Evolutionary conservation across 306 rosid genomes (phyloP).

Genomic region (Dalbergia cochinchinensis): DNA sequence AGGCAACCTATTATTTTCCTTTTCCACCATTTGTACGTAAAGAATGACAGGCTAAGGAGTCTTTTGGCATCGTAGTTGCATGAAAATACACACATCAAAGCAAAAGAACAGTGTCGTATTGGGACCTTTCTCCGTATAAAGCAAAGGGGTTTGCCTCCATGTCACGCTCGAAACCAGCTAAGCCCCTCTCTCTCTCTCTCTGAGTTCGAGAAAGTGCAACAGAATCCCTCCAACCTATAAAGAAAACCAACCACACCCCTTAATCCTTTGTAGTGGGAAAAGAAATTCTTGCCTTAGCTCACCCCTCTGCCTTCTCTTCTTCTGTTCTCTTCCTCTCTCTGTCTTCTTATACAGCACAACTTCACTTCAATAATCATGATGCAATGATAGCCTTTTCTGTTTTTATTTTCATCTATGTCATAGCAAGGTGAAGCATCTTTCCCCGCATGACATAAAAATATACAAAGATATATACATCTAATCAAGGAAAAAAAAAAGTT

Average conservation of each 20-base stretch:
- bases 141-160: constrained; percentile 69
- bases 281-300: constrained; percentile 42
- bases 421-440: constrained; percentile 39
- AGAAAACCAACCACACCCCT: constrained; percentile 72
- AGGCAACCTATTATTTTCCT: constrained; percentile 53
- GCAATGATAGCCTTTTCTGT: constrained; percentile 50
- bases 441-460: constrained; percentile 43
- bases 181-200: constrained; percentile 49
- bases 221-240: constrained; percentile 87
- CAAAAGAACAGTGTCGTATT: constrained; percentile 65
- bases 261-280: constrained; percentile 50
- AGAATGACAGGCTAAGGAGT: constrained; percentile 58
- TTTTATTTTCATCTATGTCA: constrained; percentile 31
- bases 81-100: constrained; percentile 83
- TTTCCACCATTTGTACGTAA: constrained; percentile 64
- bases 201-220: constrained; percentile 67
- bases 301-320: constrained; percentile 29
- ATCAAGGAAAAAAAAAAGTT: constrained; percentile 19
- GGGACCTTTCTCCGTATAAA: constrained; percentile 71
- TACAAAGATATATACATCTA: not conserved
- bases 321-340: constrained; percentile 19
- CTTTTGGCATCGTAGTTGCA: constrained; percentile 71
- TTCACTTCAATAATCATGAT: constrained; percentile 50
- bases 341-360: not conserved
- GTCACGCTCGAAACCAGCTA: constrained; percentile 75